A percentile compares a stretch with the other conserved stretches of the same genome.
Conservation (phyloP, 345 rosid genomes). For the Salix koriyanagi region DNA sequence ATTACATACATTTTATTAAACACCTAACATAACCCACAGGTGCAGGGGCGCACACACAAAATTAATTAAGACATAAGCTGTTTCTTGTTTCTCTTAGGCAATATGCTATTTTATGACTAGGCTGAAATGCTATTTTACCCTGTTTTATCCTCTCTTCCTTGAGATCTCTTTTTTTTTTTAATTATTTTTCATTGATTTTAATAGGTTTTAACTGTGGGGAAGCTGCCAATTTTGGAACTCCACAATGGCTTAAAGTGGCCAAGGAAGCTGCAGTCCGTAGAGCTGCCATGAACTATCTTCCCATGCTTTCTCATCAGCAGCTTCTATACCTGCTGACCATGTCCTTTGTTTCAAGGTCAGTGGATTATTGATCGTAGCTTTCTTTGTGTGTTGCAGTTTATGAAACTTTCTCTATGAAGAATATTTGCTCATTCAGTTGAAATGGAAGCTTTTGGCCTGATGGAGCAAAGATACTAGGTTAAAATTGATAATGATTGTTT, state of each 20-base stretch:
- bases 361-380: conserved; percentile 12
- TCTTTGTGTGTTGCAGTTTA: conserved; percentile 7
- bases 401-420: neutral
- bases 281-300: conserved; percentile 99
- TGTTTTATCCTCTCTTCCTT: neutral
- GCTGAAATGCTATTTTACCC: neutral
- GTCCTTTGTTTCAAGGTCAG: conserved; percentile 92
- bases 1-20: neutral
- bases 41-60: too few relatives aligned
- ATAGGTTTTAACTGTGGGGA: conserved; percentile 98
- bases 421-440: neutral
- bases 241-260: conserved; percentile 93
- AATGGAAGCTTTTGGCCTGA: conserved; percentile 3
- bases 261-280: conserved; percentile 98
- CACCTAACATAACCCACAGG: too few relatives aligned
- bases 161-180: neutral
- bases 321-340: conserved; percentile 91
- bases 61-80: too few relatives aligned
- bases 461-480: neutral
- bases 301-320: conserved; percentile 99
- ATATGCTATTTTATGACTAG: neutral
- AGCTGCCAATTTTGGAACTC: conserved; percentile 98
- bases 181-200: neutral
- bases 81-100: too few relatives aligned
- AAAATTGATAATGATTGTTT: neutral